A percentile compares a stretch with the other conserved stretches of the same genome.
phyloP scores from a whole-genome alignment of 192 early-diverging fungal species.

The Umbelopsis sp. region DNA sequence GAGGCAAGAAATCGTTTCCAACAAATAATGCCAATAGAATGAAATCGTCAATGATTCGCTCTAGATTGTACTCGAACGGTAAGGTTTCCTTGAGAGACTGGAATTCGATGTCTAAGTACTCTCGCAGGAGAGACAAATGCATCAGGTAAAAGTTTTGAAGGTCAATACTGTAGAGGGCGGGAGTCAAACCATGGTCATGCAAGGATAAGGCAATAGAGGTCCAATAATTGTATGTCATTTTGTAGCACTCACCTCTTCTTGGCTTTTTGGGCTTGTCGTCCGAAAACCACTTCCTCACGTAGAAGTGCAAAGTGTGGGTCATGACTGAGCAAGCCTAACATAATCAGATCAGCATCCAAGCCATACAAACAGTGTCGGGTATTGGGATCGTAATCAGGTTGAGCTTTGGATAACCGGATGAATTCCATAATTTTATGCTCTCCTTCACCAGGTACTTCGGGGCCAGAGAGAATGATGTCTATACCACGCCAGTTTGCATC shows the following conservation, averaged over 20 bases:
- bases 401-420: slow-evolving; percentile 82
- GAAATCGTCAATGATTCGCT: slow-evolving; percentile 96
- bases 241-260: slow-evolving; percentile 44
- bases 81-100: slow-evolving; percentile 51
- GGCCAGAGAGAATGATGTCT: slow-evolving; percentile 92
- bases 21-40: slow-evolving; percentile 93
- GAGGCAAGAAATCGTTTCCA: slow-evolving; percentile 98
- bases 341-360: slow-evolving; percentile 96
- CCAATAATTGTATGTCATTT: too few relatives aligned
- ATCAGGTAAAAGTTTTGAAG: slow-evolving; percentile 72
- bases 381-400: slow-evolving; percentile 84
- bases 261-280: slow-evolving; percentile 45
- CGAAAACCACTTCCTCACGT: slow-evolving; percentile 93
- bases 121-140: slow-evolving; percentile 85
- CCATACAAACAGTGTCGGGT: slow-evolving; percentile 96
- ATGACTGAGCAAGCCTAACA: slow-evolving; percentile 93
- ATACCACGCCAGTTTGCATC: slow-evolving; percentile 90
- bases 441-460: slow-evolving; percentile 95
- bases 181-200: background rate
- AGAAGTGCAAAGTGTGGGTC: slow-evolving; percentile 97
- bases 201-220: background rate
- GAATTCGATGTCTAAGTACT: slow-evolving; percentile 93
- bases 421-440: slow-evolving; percentile 99
- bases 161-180: slow-evolving; percentile 38
- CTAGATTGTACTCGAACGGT: slow-evolving; percentile 76